Base-by-base conservation (phyloP, 257 asterid genomes). In the Ilex aquifolium region DNA sequence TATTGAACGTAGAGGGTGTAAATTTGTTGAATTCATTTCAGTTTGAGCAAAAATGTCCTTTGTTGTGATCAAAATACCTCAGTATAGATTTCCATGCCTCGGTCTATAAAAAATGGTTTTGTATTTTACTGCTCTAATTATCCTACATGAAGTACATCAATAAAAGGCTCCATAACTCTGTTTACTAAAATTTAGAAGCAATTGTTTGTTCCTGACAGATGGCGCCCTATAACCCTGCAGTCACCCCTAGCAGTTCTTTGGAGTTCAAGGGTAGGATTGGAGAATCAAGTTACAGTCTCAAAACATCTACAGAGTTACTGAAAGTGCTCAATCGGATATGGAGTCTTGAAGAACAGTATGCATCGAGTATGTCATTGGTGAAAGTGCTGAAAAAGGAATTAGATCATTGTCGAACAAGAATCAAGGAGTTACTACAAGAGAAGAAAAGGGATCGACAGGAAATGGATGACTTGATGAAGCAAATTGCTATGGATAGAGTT, bases 331-430 rank as follows among this genome's bases (percentile, higher is more conserved):
- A 91, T 31, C 77, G 90, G 74, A 86, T 91, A 17, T 91, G 96
- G 96, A 88, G 77, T 71, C 98, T 91, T 13, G 98, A 91, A 82
- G 95, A 91, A 65, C 87, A 83, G 62, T 88, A 86, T 29, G 76
- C 76, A 5, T 65, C 91, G 46, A 85, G 85, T 69, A 77, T 79
- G 66, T 82, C 86, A 6, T 70, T 86, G 58, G 83, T 84, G 13
- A 81, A 82, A 70, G 80, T 86, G 15, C 75, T 86, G 67, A 76
- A 71, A 73, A 76, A 57, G 66, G 93, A 91, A 70, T 76, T 86
- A n/a, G 79, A 78, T 66, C 77, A 73, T 61, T 77, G 95, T 30
- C 80, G 74, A 56, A 62, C 66, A 32, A 83, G 39, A 48, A 61
- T 72, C 64, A 82, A 77, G 67, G 83, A 74, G 57, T 77, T 88